Conservation (phyloP, 306 rosid species). For the Cucurbita ficifolia region DNA sequence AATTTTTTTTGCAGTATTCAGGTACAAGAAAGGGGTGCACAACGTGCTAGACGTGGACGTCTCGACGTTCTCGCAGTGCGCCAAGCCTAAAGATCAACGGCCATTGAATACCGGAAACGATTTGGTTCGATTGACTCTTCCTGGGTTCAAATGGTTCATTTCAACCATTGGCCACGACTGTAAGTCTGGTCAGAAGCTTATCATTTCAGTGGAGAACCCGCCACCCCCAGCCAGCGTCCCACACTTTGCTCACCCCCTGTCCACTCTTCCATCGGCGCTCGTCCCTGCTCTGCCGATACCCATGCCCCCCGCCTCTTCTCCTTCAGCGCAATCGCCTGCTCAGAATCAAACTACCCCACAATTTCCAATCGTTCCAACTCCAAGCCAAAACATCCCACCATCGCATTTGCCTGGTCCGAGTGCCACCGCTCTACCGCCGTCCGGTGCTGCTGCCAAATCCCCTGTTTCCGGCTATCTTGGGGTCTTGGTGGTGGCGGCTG, state of each 20-base stretch:
- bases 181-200: background rate
- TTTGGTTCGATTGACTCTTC: background rate
- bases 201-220: background rate
- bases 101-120: background rate
- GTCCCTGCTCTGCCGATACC: background rate
- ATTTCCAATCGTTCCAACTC: background rate
- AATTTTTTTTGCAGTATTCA: background rate
- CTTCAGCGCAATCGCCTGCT: background rate
- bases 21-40: background rate
- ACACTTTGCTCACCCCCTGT: background rate
- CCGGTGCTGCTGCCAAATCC: background rate
- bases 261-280: background rate
- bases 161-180: background rate
- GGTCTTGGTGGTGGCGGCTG: background rate
- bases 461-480: background rate
- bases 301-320: background rate
- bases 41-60: background rate
- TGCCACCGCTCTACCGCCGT: background rate
- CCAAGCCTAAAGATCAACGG: background rate
- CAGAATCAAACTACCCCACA: background rate
- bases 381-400: background rate
- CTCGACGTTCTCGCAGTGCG: background rate
- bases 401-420: background rate
- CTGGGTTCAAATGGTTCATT: background rate
- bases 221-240: background rate